Percentiles rank a stretch among this genome's conserved stretches.
phyloP scores from a whole-genome alignment of 345 rosid species.

The Hypericum perforatum region DNA sequence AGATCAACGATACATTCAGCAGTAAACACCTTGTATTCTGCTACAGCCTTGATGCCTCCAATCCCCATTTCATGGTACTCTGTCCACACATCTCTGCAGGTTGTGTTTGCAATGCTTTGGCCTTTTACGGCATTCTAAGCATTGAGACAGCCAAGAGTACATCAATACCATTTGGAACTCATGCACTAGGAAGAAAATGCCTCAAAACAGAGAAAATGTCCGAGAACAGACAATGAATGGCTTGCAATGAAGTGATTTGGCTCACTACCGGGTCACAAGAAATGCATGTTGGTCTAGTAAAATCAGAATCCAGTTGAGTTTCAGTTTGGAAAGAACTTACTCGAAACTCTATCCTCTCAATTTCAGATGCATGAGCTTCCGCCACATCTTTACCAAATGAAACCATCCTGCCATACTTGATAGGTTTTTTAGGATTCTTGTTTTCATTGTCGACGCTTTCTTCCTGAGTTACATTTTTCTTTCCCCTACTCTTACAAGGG shows the following conservation, averaged over 20 bases:
- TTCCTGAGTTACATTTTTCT: conserved; percentile 29
- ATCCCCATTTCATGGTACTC: conserved; percentile 92
- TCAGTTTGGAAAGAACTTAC: conserved; percentile 37
- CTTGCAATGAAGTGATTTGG: no score
- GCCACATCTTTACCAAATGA: conserved; percentile 82
- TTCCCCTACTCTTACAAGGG: conserved; percentile 34
- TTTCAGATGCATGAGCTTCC: conserved; percentile 50
- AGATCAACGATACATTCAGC: conserved; percentile 59
- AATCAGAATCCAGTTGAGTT: no score
- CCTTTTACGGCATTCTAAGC: conserved; percentile 73
- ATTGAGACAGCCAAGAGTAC: not conserved
- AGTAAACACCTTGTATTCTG: conserved; percentile 72
- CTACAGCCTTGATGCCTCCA: conserved; percentile 74
- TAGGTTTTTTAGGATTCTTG: conserved; percentile 27
- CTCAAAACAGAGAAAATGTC: no score
- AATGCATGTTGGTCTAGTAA: no score
- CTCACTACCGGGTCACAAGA: no score
- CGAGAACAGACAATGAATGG: no score
- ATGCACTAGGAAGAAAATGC: no score
- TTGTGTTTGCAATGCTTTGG: conserved; percentile 45
- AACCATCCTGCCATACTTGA: conserved; percentile 73
- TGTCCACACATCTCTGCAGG: conserved; percentile 84
- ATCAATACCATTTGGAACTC: no score
- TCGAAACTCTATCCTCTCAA: conserved; percentile 70
- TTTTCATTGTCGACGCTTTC: conserved; percentile 17